A percentile compares a stretch with the other conserved stretches of the same genome.
Evolutionary conservation across 2,329 filamentous ascomycete genomes (phyloP).

Genomic region (Lachnellula suecica): DNA sequence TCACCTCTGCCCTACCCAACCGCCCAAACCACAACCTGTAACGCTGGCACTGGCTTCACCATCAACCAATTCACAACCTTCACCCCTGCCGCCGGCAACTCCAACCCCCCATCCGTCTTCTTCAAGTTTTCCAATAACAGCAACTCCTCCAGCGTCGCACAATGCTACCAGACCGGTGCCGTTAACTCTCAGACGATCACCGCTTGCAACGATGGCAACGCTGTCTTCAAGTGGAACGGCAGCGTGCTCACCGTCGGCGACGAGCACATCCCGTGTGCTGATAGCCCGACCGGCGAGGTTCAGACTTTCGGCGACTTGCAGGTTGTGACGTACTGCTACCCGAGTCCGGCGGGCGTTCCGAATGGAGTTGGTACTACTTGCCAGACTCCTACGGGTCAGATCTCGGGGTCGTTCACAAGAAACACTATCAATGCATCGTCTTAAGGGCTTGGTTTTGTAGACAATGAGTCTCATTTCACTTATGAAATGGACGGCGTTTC

Average conservation of each 20-base stretch:
- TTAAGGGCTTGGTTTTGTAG: too few relatives aligned
- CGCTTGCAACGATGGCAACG: conserved; percentile 1
- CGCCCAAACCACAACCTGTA: conserved; percentile 1
- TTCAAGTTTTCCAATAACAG: conserved; percentile 14
- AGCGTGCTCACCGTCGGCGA: not conserved
- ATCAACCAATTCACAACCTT: conserved; percentile 20
- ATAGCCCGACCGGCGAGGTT: not conserved
- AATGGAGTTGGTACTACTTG: not conserved
- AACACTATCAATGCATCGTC: not conserved
- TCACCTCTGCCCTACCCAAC: conserved; percentile 10
- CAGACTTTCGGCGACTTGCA: not conserved
- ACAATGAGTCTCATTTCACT: too few relatives aligned
- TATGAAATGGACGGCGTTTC: not conserved
- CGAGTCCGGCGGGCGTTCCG: not conserved
- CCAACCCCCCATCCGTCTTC: conserved; percentile 5
- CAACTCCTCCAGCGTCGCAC: not conserved
- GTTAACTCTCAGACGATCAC: not conserved
- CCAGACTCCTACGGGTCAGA: not conserved
- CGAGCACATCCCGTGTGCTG: conserved; percentile 3
- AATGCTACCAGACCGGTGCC: conserved; percentile 3
- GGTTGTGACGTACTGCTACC: not conserved
- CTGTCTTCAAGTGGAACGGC: conserved; percentile 3
- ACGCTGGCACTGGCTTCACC: conserved; percentile 12
- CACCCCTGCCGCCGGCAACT: conserved; percentile 14
- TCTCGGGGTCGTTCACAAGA: not conserved